phyloP scores from a whole-genome alignment of 169 alveolate genomes.

The Plasmodium ovale region DNA sequence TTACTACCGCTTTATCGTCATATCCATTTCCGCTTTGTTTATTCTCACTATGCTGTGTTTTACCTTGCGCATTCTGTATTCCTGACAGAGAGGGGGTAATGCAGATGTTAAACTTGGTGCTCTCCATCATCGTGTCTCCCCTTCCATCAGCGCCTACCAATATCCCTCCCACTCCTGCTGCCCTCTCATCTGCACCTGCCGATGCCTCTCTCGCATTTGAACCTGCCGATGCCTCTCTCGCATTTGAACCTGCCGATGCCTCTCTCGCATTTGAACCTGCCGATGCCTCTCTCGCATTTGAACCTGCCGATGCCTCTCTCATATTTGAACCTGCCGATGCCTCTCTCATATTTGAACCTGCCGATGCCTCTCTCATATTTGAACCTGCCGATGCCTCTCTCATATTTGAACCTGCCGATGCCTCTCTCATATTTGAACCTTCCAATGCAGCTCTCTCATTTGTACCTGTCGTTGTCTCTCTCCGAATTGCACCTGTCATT shows the following conservation, averaged over 20 bases:
- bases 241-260: neutral
- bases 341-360: neutral
- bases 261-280: neutral
- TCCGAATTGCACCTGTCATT: neutral
- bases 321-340: neutral
- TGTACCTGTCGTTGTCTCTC: neutral
- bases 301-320: neutral
- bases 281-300: neutral
- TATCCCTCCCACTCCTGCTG: neutral
- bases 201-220: neutral
- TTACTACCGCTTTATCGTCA: neutral
- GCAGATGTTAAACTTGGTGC: slow-evolving; percentile 23
- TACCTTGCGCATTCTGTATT: neutral
- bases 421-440: neutral
- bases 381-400: neutral
- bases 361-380: neutral
- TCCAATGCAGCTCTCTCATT: neutral
- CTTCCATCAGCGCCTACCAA: neutral
- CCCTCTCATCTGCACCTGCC: neutral
- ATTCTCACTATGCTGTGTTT: neutral
- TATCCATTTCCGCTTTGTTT: neutral
- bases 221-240: neutral
- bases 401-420: neutral
- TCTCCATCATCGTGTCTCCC: slow-evolving; percentile 1
- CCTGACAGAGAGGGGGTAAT: slow-evolving; percentile 63